Evolutionary conservation across 2,329 filamentous ascomycete genomes (phyloP), one percentile per base, ranked within the genome.

Genomic region (Fusarium armeniacum): DNA sequence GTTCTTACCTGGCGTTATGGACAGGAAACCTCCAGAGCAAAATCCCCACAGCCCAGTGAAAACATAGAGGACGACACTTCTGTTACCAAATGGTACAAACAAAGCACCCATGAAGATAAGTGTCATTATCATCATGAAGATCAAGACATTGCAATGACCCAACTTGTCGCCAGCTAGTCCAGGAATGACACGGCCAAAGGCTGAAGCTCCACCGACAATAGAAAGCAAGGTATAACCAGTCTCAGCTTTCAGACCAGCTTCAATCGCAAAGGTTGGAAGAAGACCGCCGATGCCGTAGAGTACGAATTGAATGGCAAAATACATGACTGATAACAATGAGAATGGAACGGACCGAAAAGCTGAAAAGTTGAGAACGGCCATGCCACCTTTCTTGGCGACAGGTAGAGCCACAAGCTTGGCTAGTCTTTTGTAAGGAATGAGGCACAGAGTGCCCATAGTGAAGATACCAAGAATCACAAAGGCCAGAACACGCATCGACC

Each of bases 261-360:
- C 24, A 0, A 62, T 56, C 0, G 60, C 58, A 26, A 62, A 63
- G 3, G 60, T 63, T 1, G 60, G 60, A 0, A 63, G 13, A 2
- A 63, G 12, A 16, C 60, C 60, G 4, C 60, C 58, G 4, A 63
- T 63, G 3, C 60, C 60, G 3, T 63, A 63, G 2, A 62, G 60
- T 1, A 62, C 58, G 2, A 63, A 63, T 2, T 55, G 57, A 0
- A 46, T 56, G 1, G 60, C 24, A 1, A 63, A 63, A 3, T 30
- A 62, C 60, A 62, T 63, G 2, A 63, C 41, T 16, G 47, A 56
- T 6, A 63, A 20, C 2, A 63, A 8, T 0, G 58, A 36, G 4
- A 63, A 63, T 6, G 60, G 41, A 2, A 63, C 49, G 11, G 60
- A 63, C 0, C n/a, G 30, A 2, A 63, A 63, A 6, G 60, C 60